These are phyloP conservation scores for Boletellus emodensis DNA, from an alignment of 768 basidiomycete species.

Conservation along the genomic window DNA sequence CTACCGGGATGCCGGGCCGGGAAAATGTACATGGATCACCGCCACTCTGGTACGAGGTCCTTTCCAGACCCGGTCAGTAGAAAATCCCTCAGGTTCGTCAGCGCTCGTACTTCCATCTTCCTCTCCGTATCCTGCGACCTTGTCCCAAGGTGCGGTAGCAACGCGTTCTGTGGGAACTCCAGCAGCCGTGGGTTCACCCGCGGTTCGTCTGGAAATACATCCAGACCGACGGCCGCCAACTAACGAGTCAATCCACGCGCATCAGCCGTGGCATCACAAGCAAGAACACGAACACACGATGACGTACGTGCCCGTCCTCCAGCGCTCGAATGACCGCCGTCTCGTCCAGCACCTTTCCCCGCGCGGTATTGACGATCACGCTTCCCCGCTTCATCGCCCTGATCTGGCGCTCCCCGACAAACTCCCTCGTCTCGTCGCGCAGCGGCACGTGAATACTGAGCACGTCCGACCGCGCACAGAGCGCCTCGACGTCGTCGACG, in stretches of 20 bases:
- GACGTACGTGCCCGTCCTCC: slow-evolving; percentile 82
- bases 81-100: slow-evolving; percentile 73
- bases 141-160: slow-evolving; percentile 94
- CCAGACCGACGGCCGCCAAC: slow-evolving; percentile 78
- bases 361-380: slow-evolving; percentile 81
- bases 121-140: slow-evolving; percentile 71
- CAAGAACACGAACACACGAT: not conserved
- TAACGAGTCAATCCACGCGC: slow-evolving; percentile 26
- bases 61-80: slow-evolving; percentile 54
- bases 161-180: slow-evolving; percentile 71
- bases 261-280: not conserved
- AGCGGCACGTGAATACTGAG: slow-evolving; percentile 85
- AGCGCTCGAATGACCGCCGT: slow-evolving; percentile 77
- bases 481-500: slow-evolving; percentile 49
- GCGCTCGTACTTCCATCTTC: slow-evolving; percentile 82
- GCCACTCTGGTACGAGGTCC: slow-evolving; percentile 59
- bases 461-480: slow-evolving; percentile 73
- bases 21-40: not conserved
- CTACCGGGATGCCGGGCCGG: not conserved
- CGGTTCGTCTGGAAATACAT: slow-evolving; percentile 86
- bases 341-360: slow-evolving; percentile 91
- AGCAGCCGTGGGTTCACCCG: slow-evolving; percentile 73
- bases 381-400: slow-evolving; percentile 71
- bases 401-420: slow-evolving; percentile 75
- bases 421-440: slow-evolving; percentile 63